A percentile compares a stretch with the other conserved stretches of the same genome.
phyloP scores from a whole-genome alignment of 2,329 filamentous ascomycete species.

The Chaetomium strumarium region DNA sequence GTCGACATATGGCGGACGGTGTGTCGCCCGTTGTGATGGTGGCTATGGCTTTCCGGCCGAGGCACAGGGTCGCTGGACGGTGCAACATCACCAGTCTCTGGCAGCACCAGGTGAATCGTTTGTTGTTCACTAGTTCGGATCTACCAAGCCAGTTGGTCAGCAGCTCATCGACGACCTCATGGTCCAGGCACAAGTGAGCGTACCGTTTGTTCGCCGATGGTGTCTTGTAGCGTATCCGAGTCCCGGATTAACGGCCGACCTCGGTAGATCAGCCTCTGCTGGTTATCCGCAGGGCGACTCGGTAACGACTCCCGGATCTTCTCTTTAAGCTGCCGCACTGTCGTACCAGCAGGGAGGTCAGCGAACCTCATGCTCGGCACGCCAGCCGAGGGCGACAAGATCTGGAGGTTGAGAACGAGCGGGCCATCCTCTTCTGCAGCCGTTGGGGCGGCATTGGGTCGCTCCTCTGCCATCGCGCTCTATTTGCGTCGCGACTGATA shows the following conservation, averaged over 20 bases:
- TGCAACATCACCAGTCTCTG: conserved; percentile 32
- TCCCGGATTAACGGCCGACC: conserved; percentile 52
- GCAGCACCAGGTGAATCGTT: conserved; percentile 49
- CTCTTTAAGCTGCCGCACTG: conserved; percentile 52
- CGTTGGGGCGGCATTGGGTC: conserved; percentile 6
- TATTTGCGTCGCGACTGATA: background rate
- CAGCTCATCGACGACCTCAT: background rate
- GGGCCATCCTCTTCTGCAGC: conserved; percentile 9
- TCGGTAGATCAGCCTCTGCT: conserved; percentile 55
- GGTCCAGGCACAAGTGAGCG: conserved; percentile 19
- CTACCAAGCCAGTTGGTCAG: conserved; percentile 27
- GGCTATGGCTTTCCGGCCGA: conserved; percentile 13
- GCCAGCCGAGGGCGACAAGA: conserved; percentile 53
- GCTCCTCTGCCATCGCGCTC: conserved; percentile 21
- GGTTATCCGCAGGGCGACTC: conserved; percentile 45
- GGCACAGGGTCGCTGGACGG: conserved; percentile 23
- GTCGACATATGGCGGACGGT: conserved; percentile 4
- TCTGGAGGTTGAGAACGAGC: conserved; percentile 48
- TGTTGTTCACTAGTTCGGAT: conserved; percentile 42
- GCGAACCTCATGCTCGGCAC: conserved; percentile 48
- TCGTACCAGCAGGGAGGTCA: conserved; percentile 44
- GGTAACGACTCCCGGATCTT: conserved; percentile 49
- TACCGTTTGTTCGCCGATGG: conserved; percentile 53
- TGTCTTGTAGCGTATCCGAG: conserved; percentile 48
- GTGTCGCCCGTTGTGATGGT: conserved; percentile 8